Conservation (phyloP, 1,284 basidiomycete genomes). For the Termitomyces sp. region DNA sequence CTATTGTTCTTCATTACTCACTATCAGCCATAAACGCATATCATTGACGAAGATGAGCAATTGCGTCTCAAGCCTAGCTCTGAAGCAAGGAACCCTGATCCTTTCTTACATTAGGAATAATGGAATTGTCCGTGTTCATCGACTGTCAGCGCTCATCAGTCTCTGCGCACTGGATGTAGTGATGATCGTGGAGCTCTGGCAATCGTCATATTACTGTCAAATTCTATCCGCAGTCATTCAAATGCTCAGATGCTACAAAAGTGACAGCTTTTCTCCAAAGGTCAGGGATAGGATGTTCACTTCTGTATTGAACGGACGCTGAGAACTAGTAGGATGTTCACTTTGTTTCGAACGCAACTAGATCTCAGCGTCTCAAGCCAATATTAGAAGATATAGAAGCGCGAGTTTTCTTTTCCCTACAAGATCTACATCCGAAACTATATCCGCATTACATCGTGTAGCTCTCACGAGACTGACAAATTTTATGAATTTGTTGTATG, state of each 20-base stretch:
- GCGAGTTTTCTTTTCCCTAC: background rate
- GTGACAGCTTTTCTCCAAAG: background rate
- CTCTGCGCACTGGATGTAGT: background rate
- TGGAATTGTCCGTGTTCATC: background rate
- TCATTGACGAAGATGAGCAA: background rate
- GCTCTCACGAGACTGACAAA: background rate
- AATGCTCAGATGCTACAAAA: background rate
- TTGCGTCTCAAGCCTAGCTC: background rate
- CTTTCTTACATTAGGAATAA: no score
- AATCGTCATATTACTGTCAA: background rate
- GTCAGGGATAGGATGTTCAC: background rate
- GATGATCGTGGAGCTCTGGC: no score
- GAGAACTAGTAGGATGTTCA: no score
- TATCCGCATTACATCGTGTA: background rate
- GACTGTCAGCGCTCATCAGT: background rate
- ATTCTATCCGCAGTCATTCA: background rate
- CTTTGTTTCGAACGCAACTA: no score
- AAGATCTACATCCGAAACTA: background rate
- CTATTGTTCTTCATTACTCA: background rate
- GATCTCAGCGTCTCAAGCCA: background rate
- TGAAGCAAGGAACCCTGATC: background rate
- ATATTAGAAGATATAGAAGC: background rate
- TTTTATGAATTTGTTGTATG: background rate
- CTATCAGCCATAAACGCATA: no score
- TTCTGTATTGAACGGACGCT: background rate